Conservation (phyloP, 352 stramenopile genomes). For the Pythium aphanidermatum region DNA sequence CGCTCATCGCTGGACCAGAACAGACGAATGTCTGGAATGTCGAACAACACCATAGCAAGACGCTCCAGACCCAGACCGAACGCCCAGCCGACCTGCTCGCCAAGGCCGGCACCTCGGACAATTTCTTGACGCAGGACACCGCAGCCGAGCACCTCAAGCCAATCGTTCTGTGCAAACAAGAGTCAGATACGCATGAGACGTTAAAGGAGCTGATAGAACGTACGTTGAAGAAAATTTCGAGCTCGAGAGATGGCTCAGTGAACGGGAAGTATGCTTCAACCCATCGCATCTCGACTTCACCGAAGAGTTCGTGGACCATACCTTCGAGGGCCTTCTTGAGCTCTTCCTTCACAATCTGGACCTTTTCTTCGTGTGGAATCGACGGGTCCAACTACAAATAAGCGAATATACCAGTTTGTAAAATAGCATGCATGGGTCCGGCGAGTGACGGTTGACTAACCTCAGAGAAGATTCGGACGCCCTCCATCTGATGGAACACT, state of each 20-base stretch:
- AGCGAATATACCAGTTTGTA: neutral
- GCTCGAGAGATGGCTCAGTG: conserved; percentile 96
- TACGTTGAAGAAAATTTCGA: conserved; percentile 97
- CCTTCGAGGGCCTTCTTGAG: conserved; percentile 95
- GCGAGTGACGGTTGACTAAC: conserved; percentile 18
- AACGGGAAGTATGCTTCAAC: conserved; percentile 99
- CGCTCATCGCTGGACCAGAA: conserved; percentile 97
- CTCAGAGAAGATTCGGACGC: conserved; percentile 93
- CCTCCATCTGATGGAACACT: conserved; percentile 99
- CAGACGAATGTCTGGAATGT: conserved; percentile 99
- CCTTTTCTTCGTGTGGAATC: conserved; percentile 63
- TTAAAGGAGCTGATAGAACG: neutral
- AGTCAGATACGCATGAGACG: neutral
- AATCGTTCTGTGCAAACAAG: conserved; percentile 76
- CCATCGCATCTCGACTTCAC: conserved; percentile 95
- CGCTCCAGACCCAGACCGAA: conserved; percentile 98
- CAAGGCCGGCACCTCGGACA: conserved; percentile 79
- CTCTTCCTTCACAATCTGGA: conserved; percentile 86
- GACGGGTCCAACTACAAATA: conserved; percentile 31
- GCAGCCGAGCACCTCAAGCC: conserved; percentile 98
- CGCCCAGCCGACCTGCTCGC: conserved; percentile 93
- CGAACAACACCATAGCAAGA: conserved; percentile 98
- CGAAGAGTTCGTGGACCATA: conserved; percentile 90
- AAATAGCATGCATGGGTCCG: too few species aligned
- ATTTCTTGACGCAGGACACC: conserved; percentile 96